These are phyloP conservation scores for Hypomontagnella submonticulosa DNA, from an alignment of 495 filamentous ascomycete genomes.

Conservation along the genomic window DNA sequence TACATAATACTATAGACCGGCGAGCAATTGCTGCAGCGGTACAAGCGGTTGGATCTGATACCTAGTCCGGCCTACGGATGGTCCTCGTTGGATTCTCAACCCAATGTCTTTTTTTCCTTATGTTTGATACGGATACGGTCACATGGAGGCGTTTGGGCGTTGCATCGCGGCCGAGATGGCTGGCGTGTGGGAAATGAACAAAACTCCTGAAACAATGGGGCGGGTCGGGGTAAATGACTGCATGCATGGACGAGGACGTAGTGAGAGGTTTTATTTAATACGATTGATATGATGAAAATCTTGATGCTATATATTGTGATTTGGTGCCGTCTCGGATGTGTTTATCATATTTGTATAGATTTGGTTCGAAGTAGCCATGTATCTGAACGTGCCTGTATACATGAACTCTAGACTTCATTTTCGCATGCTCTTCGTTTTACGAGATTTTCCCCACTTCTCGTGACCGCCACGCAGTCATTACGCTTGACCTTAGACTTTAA, in stretches of 20 bases:
- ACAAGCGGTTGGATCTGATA: conserved; percentile 15
- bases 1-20: conserved; percentile 31
- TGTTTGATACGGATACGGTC: conserved; percentile 20
- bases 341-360: too few species aligned
- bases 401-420: too few species aligned
- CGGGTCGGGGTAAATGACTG: conserved; percentile 28
- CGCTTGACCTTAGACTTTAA: background rate
- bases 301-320: conserved; percentile 21
- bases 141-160: conserved; percentile 26
- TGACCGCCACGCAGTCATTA: too few species aligned
- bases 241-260: conserved; percentile 26
- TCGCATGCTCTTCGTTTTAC: too few species aligned
- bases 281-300: conserved; percentile 29
- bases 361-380: too few species aligned
- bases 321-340: background rate
- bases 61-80: background rate
- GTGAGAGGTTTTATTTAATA: conserved; percentile 1
- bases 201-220: background rate
- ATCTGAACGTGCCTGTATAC: too few species aligned
- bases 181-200: conserved; percentile 5
- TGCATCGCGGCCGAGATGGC: conserved; percentile 2
- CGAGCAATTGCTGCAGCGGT: conserved; percentile 36
- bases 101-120: conserved; percentile 9
- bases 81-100: conserved; percentile 17
- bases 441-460: too few species aligned